Conservation (phyloP, 257 asterid species). For the Solanum bulbocastanum region DNA sequence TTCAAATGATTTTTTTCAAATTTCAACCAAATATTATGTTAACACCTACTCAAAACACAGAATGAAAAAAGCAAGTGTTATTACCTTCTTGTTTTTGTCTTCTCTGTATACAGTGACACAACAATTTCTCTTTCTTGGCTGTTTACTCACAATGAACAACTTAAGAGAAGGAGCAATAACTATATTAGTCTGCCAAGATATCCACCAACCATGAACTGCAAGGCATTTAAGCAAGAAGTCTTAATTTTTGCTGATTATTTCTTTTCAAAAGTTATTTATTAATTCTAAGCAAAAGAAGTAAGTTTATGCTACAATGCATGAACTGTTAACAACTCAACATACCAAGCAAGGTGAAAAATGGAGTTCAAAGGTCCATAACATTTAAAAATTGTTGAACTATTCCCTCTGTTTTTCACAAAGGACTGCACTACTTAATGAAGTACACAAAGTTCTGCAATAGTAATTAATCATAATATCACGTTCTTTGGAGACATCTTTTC, state of each 20-base stretch:
- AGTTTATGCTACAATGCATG: not conserved
- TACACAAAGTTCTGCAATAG: not conserved
- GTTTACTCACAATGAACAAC: constrained; percentile 42
- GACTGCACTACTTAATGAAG: not conserved
- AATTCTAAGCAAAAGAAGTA: not conserved
- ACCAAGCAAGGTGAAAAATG: not conserved
- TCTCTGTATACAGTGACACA: constrained; percentile 70
- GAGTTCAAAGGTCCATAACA: not conserved
- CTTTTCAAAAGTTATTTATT: no score
- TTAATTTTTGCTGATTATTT: no score
- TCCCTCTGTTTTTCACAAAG: not conserved
- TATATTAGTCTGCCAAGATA: not conserved
- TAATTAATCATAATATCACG: not conserved
- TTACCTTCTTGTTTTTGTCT: constrained; percentile 81
- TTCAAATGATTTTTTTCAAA: no score
- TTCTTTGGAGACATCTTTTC: not conserved
- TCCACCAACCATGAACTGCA: not conserved
- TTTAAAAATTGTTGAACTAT: not conserved
- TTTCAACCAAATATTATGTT: no score
- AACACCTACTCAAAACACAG: not conserved
- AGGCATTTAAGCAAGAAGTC: not conserved
- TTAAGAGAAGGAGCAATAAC: not conserved
- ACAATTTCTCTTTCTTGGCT: constrained; percentile 70
- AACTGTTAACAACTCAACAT: not conserved
- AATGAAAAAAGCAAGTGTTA: not conserved